Evolutionary conservation across 805 yeast species (phyloP).

Genomic region (Schwanniomyces occidentalis): DNA sequence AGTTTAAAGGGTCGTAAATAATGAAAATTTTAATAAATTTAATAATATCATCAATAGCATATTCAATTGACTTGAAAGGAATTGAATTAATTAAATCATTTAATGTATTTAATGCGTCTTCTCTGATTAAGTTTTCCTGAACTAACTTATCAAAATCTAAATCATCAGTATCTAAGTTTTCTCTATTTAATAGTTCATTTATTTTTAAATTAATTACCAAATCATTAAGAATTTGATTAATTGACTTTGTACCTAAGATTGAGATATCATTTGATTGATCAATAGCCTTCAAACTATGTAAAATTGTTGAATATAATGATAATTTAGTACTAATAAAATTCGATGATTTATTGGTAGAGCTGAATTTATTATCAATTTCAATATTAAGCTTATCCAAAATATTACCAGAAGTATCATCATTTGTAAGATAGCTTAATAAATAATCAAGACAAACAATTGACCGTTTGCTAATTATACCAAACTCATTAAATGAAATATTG

Average conservation of each 20-base stretch:
- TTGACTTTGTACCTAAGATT: conserved; percentile 2
- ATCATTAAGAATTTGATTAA: conserved; percentile 16
- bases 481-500: conserved; percentile 36
- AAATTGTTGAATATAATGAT: conserved; percentile 15
- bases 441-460: conserved; percentile 49
- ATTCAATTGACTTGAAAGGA: conserved; percentile 13
- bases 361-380: conserved; percentile 11
- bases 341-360: conserved; percentile 17
- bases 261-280: conserved; percentile 3
- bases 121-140: conserved; percentile 49
- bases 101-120: conserved; percentile 48
- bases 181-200: conserved; percentile 19
- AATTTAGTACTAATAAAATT: conserved; percentile 9
- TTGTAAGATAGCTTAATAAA: conserved; percentile 29
- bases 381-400: conserved; percentile 17
- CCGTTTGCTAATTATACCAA: conserved; percentile 49
- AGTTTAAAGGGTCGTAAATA: conserved; percentile 30
- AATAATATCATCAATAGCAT: conserved; percentile 14
- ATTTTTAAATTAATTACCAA: conserved; percentile 22
- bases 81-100: conserved; percentile 27
- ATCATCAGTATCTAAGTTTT: conserved; percentile 25
- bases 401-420: conserved; percentile 5
- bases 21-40: conserved; percentile 23
- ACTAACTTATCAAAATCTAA: conserved; percentile 46
- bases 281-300: conserved; percentile 11